These are phyloP conservation scores for Penicillium paxilli DNA, from an alignment of 495 filamentous ascomycete genomes.

Conservation along the genomic window DNA sequence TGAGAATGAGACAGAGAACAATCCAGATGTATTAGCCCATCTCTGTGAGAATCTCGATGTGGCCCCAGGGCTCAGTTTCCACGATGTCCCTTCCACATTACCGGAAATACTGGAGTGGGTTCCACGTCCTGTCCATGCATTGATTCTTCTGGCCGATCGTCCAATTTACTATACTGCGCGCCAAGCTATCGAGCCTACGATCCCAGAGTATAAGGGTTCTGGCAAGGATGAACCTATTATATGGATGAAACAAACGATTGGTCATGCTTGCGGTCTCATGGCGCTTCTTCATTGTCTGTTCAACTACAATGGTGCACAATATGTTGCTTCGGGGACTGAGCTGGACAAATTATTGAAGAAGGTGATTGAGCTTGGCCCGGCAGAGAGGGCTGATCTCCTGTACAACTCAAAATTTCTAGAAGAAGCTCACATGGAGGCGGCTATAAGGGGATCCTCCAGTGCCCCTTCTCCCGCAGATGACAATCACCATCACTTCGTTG, in stretches of 20 bases:
- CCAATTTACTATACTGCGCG: conserved; percentile 44
- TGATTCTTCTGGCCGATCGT: conserved; percentile 56
- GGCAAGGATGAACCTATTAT: conserved; percentile 55
- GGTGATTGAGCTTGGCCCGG: conserved; percentile 38
- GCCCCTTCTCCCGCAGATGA: conserved; percentile 64
- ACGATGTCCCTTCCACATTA: conserved; percentile 59
- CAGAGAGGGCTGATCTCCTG: conserved; percentile 60
- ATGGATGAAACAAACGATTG: conserved; percentile 67
- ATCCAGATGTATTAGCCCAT: conserved; percentile 56
- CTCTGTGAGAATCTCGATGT: conserved; percentile 57
- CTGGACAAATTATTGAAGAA: conserved; percentile 27
- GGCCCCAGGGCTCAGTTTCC: conserved; percentile 50
- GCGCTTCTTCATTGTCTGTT: conserved; percentile 58
- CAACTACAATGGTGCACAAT: conserved; percentile 47
- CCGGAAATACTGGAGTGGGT: conserved; percentile 55
- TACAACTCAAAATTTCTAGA: conserved; percentile 69
- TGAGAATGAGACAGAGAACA: conserved; percentile 51
- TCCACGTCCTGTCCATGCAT: conserved; percentile 56
- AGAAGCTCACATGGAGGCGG: conserved; percentile 67
- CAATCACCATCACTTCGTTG: conserved; percentile 73
- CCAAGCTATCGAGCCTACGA: conserved; percentile 26
- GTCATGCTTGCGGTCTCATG: conserved; percentile 65
- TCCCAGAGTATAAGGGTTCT: conserved; percentile 47
- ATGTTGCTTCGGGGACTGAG: conserved; percentile 34
- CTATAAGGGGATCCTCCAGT: conserved; percentile 62